These are phyloP conservation scores for Fusarium mexicanum DNA, from an alignment of 2,329 filamentous ascomycete species.

Conservation along the genomic window DNA sequence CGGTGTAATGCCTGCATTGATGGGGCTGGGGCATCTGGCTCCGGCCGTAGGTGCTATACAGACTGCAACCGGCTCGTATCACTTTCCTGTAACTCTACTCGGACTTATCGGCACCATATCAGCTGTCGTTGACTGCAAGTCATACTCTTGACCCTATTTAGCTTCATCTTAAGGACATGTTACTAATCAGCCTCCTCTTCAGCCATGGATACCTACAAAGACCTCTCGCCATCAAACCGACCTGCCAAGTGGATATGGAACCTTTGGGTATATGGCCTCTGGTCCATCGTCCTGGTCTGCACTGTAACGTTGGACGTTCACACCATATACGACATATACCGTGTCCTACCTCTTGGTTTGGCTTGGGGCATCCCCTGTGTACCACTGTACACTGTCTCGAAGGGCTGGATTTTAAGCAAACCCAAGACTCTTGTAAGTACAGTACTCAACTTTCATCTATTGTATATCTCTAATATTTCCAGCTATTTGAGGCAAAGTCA, in stretches of 20 bases:
- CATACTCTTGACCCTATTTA: background rate
- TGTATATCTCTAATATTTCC: no score
- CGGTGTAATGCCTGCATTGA: constrained; percentile 16
- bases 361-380: constrained; percentile 22
- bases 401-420: constrained; percentile 2
- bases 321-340: constrained; percentile 17
- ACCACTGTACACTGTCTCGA: background rate
- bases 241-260: constrained; percentile 16
- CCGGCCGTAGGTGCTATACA: constrained; percentile 21
- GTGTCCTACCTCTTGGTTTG: constrained; percentile 17
- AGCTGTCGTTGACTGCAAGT: constrained; percentile 13
- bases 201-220: constrained; percentile 27
- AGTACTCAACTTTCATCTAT: no score
- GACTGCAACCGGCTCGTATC: constrained; percentile 2
- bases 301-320: background rate
- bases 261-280: constrained; percentile 1
- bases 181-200: background rate
- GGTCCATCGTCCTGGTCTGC: background rate
- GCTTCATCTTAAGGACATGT: no score
- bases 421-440: constrained; percentile 15
- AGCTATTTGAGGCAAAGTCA: constrained; percentile 18
- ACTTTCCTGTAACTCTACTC: constrained; percentile 7
- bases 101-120: constrained; percentile 18
- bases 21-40: constrained; percentile 15
- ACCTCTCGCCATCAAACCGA: background rate